A percentile compares a stretch with the other conserved stretches of the same genome.
Conservation (phyloP, 2,329 filamentous ascomycete species). For the Pyricularia sp. region DNA sequence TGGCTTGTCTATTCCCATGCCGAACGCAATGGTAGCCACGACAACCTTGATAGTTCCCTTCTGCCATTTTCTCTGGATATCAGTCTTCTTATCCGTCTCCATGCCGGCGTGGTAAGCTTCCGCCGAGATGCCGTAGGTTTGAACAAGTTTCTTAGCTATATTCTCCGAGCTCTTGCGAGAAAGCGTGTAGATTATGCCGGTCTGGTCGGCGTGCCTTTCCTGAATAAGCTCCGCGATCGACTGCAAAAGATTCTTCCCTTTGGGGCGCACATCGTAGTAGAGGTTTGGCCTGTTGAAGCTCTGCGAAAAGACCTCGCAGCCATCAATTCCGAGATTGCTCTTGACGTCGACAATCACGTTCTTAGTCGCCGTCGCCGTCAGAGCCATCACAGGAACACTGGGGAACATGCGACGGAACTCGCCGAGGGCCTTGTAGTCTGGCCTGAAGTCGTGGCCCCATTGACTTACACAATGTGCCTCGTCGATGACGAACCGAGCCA, state of each 20-base stretch:
- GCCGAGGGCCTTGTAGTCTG: conserved; percentile 83
- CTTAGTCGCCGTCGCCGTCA: conserved; percentile 89
- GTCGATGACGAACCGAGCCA: conserved; percentile 89
- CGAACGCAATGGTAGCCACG: conserved; percentile 95
- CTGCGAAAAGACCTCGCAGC: conserved; percentile 70
- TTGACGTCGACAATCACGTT: conserved; percentile 89
- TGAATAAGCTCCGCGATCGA: conserved; percentile 56
- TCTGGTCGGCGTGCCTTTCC: conserved; percentile 53
- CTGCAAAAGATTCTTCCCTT: conserved; percentile 43
- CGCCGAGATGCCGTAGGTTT: conserved; percentile 54
- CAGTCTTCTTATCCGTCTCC: conserved; percentile 49
- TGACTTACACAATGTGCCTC: conserved; percentile 99
- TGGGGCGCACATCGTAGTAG: conserved; percentile 70
- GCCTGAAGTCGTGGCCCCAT: conserved; percentile 97
- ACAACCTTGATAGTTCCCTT: conserved; percentile 69
- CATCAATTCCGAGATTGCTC: conserved; percentile 72
- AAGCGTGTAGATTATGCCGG: conserved; percentile 87
- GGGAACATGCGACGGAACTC: conserved; percentile 59
- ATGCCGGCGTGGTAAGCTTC: conserved; percentile 80
- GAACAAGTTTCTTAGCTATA: conserved; percentile 55
- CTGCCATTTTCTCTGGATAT: conserved; percentile 75
- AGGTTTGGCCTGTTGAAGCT: conserved; percentile 97
- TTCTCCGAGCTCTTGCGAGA: conserved; percentile 73
- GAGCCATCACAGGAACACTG: conserved; percentile 77
- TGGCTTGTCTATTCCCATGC: conserved; percentile 99